These are phyloP conservation scores for Aquilaria yunnanensis DNA, from an alignment of 345 rosid species.

Conservation along the genomic window DNA sequence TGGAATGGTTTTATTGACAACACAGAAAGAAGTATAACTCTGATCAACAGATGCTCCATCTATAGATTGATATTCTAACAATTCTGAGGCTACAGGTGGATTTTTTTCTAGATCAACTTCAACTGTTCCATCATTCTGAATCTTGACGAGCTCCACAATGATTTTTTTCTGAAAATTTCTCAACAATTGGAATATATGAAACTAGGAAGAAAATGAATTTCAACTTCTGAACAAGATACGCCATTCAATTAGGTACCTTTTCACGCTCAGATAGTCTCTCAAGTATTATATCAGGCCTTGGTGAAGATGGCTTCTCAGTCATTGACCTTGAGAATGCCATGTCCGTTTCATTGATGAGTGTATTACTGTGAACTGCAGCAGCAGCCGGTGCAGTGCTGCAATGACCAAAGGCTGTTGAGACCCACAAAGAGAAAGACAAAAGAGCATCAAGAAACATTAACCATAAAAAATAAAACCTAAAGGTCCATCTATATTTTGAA, in stretches of 20 bases:
- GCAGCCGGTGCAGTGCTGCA: slow-evolving; percentile 46
- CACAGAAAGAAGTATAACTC: slow-evolving; percentile 31
- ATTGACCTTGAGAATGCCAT: slow-evolving; percentile 53
- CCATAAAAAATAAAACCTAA: slow-evolving; percentile 19
- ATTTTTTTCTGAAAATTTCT: slow-evolving; percentile 56
- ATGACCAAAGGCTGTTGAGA: slow-evolving; percentile 50
- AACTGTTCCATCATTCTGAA: slow-evolving; percentile 93
- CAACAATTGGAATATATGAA: slow-evolving; percentile 8
- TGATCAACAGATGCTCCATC: slow-evolving; percentile 39
- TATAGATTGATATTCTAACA: slow-evolving; percentile 58
- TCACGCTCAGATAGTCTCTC: slow-evolving; percentile 76
- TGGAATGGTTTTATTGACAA: slow-evolving; percentile 56
- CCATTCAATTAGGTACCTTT: slow-evolving; percentile 46
- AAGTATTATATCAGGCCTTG: slow-evolving; percentile 49
- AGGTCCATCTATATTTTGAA: background rate
- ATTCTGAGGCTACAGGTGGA: slow-evolving; percentile 68
- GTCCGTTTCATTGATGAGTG: slow-evolving; percentile 37
- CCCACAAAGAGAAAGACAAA: no score
- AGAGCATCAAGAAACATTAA: slow-evolving; percentile 23
- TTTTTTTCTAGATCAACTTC: slow-evolving; percentile 73
- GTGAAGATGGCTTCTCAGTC: slow-evolving; percentile 49
- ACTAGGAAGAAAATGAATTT: slow-evolving; percentile 7
- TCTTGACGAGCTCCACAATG: slow-evolving; percentile 74
- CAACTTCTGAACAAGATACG: slow-evolving; percentile 11
- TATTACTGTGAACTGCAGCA: slow-evolving; percentile 15